Evolutionary conservation across 805 yeast genomes (phyloP), one percentile per base, ranked within the genome.

Genomic region (Sugiyamaella floridensis): DNA sequence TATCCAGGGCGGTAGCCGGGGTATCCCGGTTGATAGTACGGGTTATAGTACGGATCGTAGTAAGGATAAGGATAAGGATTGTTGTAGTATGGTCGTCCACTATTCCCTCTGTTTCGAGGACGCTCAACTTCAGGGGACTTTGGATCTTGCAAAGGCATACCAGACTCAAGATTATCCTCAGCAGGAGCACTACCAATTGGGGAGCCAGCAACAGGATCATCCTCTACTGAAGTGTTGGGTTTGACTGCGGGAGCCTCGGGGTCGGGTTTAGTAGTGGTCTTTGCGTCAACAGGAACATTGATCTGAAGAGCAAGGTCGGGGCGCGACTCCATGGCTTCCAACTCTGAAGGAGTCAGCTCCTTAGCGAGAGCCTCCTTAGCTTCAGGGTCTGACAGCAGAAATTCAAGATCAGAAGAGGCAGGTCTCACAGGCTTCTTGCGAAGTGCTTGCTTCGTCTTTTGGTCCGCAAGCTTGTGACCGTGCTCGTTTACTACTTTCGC

Each of bases 211-310:
- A 14, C 12, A 32, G 37, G 26, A 6, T 22, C 26, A 22, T 6
- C 9, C 37, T 3, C n/a, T 32, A 32, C 37, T 4, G 12, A 10
- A 32, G n/a, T 8, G 37, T 11, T 32, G 9, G 37, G 12, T 32
- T 32, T 32, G 19, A 10, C 29, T 20, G 28, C 6, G 29, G 47
- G 29, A 20, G 11, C 29, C 29, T 44, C n/a, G n/a, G n/a, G n/a
- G n/a, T n/a, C n/a, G n/a, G n/a, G n/a, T n/a, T n/a, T n/a, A n/a
- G n/a, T n/a, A n/a, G n/a, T n/a, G n/a, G n/a, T n/a, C n/a, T n/a
- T n/a, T n/a, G n/a, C n/a, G n/a, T n/a, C 18, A 44, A 44, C 47
- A 14, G 47, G 47, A 20, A 22, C 34, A 16, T 44, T 44, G 22
- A 44, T 44, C 15, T 44, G 47, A 10, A 44, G n/a, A n/a, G 4